These are phyloP conservation scores for Quercus parvula DNA, from an alignment of 306 rosid genomes.

Conservation along the genomic window DNA sequence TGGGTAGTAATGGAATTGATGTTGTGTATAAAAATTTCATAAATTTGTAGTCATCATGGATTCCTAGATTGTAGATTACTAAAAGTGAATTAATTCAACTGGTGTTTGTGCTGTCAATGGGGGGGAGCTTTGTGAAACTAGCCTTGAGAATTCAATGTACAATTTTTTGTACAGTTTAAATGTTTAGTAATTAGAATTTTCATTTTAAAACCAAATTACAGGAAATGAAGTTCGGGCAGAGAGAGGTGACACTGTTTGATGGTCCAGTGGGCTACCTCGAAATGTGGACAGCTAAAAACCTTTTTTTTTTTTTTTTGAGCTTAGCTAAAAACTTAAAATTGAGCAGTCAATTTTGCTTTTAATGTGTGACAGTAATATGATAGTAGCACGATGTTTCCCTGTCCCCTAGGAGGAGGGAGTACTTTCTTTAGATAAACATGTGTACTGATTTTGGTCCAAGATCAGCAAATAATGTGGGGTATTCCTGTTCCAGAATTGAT, in stretches of 20 bases:
- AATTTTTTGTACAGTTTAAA: conserved; percentile 56
- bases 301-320: too few species aligned
- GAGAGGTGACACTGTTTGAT: background rate
- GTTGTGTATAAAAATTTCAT: conserved; percentile 49
- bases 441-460: background rate
- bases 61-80: conserved; percentile 39
- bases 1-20: conserved; percentile 38
- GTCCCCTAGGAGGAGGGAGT: conserved; percentile 25
- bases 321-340: conserved; percentile 24
- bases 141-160: conserved; percentile 40
- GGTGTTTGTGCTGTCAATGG: conserved; percentile 39
- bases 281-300: conserved; percentile 33
- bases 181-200: conserved; percentile 24
- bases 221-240: background rate
- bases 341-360: conserved; percentile 28
- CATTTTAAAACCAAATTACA: conserved; percentile 8
- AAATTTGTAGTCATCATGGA: conserved; percentile 38
- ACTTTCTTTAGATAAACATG: conserved; percentile 29
- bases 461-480: conserved; percentile 32
- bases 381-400: conserved; percentile 24
- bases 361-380: conserved; percentile 38
- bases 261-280: background rate
- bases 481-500: conserved; percentile 7
- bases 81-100: conserved; percentile 39
- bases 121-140: conserved; percentile 30